These are phyloP conservation scores for Eucalyptus erythrocorys DNA, from an alignment of 345 rosid species.

Conservation along the genomic window DNA sequence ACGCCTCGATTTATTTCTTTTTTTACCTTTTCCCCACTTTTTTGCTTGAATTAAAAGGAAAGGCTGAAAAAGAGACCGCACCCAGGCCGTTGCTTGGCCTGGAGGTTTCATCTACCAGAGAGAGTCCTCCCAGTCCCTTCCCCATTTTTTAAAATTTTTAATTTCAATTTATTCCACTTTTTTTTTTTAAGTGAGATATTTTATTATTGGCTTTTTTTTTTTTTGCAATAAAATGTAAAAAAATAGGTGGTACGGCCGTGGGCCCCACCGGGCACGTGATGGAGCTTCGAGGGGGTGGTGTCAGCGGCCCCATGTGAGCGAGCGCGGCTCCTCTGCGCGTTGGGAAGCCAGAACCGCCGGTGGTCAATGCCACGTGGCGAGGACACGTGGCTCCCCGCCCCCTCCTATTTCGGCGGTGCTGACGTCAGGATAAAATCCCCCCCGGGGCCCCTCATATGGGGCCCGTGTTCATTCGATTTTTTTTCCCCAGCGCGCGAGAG, in stretches of 20 bases:
- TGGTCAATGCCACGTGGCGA: conserved; percentile 36
- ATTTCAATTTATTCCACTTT: not conserved
- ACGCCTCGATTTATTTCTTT: not conserved
- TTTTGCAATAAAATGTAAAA: not conserved
- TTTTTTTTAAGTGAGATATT: not conserved
- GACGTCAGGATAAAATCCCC: not conserved
- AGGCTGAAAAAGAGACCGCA: conserved; percentile 9
- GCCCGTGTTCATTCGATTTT: not conserved
- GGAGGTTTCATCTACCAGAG: conserved; percentile 13
- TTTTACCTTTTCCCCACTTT: not conserved
- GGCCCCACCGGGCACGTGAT: conserved; percentile 35
- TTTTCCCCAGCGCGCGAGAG: not conserved
- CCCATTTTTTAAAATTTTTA: not conserved
- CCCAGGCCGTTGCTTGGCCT: conserved; percentile 39
- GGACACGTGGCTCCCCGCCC: not conserved
- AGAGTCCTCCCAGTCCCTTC: not conserved
- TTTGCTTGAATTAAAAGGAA: conserved; percentile 33
- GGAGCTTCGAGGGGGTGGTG: conserved; percentile 10
- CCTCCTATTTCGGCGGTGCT: not conserved
- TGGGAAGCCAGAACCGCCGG: conserved; percentile 24
- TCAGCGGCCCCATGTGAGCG: conserved; percentile 46
- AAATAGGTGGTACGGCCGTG: not conserved
- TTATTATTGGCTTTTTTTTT: not conserved
- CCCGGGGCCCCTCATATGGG: not conserved
- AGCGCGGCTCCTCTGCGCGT: conserved; percentile 11